A percentile compares a stretch with the other conserved stretches of the same genome.
Conservation (phyloP, 2,329 filamentous ascomycete genomes). For the Sporothrix protearum region DNA sequence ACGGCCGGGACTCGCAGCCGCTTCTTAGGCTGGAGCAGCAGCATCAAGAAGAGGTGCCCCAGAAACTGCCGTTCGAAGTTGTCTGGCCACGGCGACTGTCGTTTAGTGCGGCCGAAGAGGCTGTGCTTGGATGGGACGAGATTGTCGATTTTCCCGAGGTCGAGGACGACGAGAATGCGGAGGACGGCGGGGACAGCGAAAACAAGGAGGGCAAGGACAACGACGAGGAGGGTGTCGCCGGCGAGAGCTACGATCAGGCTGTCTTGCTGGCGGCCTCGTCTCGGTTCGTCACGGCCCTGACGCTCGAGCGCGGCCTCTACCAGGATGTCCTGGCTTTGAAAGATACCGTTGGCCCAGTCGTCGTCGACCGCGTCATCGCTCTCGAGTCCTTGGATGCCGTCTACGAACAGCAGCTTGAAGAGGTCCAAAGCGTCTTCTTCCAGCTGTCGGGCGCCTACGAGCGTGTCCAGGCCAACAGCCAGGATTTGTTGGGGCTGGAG, state of each 20-base stretch:
- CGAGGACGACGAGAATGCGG: neutral
- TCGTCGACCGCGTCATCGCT: conserved; percentile 51
- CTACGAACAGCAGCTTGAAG: conserved; percentile 60
- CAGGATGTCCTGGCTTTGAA: conserved; percentile 51
- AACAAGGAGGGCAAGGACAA: neutral
- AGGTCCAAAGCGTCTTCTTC: conserved; percentile 64
- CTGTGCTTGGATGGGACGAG: conserved; percentile 64
- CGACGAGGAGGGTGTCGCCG: conserved; percentile 27
- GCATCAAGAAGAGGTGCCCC: conserved; percentile 17
- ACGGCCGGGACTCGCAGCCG: neutral
- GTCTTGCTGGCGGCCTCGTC: conserved; percentile 30
- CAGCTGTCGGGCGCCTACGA: conserved; percentile 69
- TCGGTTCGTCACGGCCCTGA: conserved; percentile 41
- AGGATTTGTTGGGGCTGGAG: conserved; percentile 67
- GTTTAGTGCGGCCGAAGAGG: conserved; percentile 71
- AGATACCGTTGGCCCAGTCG: conserved; percentile 58
- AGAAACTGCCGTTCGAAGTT: conserved; percentile 4
- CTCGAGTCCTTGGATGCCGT: conserved; percentile 59
- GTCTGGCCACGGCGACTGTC: conserved; percentile 69
- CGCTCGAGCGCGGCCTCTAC: conserved; percentile 56
- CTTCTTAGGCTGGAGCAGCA: neutral
- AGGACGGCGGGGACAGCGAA: conserved; percentile 29
- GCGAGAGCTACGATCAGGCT: neutral
- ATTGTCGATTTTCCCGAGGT: conserved; percentile 43
- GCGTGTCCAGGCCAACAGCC: conserved; percentile 61